Evolutionary conservation across 768 basidiomycete genomes (phyloP), one percentile per base, ranked within the genome.

Genomic region (Cantharellus anzutake): DNA sequence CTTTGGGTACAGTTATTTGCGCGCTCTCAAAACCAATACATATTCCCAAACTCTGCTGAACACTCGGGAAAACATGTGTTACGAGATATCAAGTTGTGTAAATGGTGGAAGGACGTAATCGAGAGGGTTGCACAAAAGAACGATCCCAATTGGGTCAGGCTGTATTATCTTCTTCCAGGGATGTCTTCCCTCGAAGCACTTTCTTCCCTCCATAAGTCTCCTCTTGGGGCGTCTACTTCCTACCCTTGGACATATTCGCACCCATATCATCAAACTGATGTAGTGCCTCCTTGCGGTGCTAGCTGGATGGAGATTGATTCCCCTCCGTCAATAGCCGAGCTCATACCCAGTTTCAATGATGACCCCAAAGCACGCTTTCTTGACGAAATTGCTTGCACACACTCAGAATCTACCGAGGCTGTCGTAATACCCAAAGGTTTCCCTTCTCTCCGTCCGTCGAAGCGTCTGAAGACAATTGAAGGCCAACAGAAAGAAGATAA

Each of bases 341-440:
- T 78, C 57, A 83, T 99, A 29, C 96, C 96, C 2, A 83, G 79
- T 59, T 90, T 98, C 67, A 86, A 91, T n/a, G 96, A 99, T 66
- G 92, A 96, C 69, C 93, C 96, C 4, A 97, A 98, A 70, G 81
- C 86, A 60, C 80, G 96, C 16, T 97, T 97, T 69, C 71, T 99
- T 68, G 86, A 88, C 69, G 92, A 96, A 70, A 80, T 97, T 58
- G 87, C 84, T 48, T 82, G 79, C 63, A 86, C 79, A 16, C 34
- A 14, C 16, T 40, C 37, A 37, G 35, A 57, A 55, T 11, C 7
- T 7, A 11, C 35, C 7, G 52, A 55, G 11, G 52, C 56, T 38
- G 7, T 11, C 56, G 39, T 16, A 7, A 14, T 16, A 7, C 41
- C 56, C 56, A 42, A 39, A 5, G 14, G 11, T 41, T 41, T 42